A percentile compares a stretch with the other conserved stretches of the same genome.
Evolutionary conservation across 257 asterid species (phyloP).

Genomic region (Pogostemon cablin): DNA sequence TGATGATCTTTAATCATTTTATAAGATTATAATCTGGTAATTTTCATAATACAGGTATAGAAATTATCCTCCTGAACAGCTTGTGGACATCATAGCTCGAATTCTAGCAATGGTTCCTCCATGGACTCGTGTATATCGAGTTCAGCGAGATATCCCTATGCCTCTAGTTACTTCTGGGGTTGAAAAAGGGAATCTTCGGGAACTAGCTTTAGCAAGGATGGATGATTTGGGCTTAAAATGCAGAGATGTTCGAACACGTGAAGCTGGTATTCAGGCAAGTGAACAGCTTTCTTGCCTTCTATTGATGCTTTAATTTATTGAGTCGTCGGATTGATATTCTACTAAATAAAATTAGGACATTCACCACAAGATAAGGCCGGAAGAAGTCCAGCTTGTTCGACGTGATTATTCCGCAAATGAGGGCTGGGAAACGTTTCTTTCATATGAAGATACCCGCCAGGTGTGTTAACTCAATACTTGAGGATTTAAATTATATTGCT

Average conservation of each 20-base stretch:
- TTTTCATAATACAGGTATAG: slow-evolving; percentile 60
- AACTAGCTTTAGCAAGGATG: slow-evolving; percentile 96
- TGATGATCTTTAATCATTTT: slow-evolving; percentile 8
- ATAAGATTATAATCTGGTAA: slow-evolving; percentile 7
- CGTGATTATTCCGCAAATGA: slow-evolving; percentile 98
- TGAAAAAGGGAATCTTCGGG: slow-evolving; percentile 98
- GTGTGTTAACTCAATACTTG: slow-evolving; percentile 41
- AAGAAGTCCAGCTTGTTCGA: slow-evolving; percentile 96
- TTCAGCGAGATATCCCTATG: slow-evolving; percentile 99
- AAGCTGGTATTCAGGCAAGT: slow-evolving; percentile 98
- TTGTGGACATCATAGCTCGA: slow-evolving; percentile 96
- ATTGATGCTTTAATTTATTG: slow-evolving; percentile 18
- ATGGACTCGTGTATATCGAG: slow-evolving; percentile 99
- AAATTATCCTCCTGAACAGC: slow-evolving; percentile 98
- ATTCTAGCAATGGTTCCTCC: slow-evolving; percentile 97
- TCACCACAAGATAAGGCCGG: slow-evolving; percentile 90
- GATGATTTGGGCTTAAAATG: slow-evolving; percentile 98
- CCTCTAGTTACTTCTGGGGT: slow-evolving; percentile 98
- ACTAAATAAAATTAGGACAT: slow-evolving; percentile 63
- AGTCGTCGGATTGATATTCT: slow-evolving; percentile 33
- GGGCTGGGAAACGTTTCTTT: slow-evolving; percentile 99
- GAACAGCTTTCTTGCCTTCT: slow-evolving; percentile 7
- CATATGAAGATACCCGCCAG: slow-evolving; percentile 96
- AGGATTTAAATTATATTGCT: slow-evolving; percentile 3
- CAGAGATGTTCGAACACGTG: slow-evolving; percentile 97